Evolutionary conservation across 352 stramenopile genomes (phyloP), one percentile per base, ranked within the genome.

Genomic region (Phytophthora multivora): DNA sequence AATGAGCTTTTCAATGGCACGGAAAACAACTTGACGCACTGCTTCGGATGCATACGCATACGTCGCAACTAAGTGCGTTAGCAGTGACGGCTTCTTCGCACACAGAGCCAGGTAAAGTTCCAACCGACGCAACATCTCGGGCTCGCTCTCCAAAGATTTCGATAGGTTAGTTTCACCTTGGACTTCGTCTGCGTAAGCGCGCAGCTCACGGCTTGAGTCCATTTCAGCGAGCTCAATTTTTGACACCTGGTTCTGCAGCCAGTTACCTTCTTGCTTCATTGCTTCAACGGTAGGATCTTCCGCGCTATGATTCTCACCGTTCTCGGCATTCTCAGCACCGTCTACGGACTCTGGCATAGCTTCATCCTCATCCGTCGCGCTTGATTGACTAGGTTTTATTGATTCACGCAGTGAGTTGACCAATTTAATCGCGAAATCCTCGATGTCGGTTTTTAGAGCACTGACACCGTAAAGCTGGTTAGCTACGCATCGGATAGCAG

Each of bases 1-100:
- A 63, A 94, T 94, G 26, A 94, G 77, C 63, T 94, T 94, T 59
- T 94, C 85, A 71, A 91, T 85, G 8, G 83, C 81, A 38, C 79
- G 71, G 62, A 92, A 89, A 42, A 91, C 68, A 19, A 87, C 78
- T 59, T 89, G 79, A 12, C 84, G 85, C 18, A 83, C 83, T n/a
- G 76, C 35, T 46, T 90, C 83, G 13, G 67, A 76, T 62, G 85
- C 71, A 23, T 75, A 72, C 30, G 71, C 79, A 48, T 94, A 94
- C 18, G 81, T 73, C 11, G 70, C 50, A 23, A 94, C 75, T 19
- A 94, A 54, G 6, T 85, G 79, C 33, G 51, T 63, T 33, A 94
- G 54, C 41, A 94, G 50, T 25, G 76, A 64, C 13, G 83, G 83
- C 50, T 91, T 90, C 61, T 92, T 92, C 18, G 83, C 85, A 61